Conservation (phyloP, 768 basidiomycete species). For the Kwoniella mangroviensis region DNA sequence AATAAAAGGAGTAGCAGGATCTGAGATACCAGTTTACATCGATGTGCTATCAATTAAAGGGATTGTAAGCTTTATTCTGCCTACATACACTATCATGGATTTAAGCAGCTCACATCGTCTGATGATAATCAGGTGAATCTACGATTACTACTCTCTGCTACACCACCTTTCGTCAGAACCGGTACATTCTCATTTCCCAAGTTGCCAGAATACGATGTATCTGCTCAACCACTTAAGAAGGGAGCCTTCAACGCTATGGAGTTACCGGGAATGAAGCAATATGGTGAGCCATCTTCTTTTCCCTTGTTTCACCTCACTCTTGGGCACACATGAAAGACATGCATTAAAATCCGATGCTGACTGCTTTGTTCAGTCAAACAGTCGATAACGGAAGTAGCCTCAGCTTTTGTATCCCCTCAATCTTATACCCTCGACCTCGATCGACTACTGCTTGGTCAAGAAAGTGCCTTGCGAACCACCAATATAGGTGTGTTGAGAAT, state of each 20-base stretch:
- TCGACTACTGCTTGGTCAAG: slow-evolving; percentile 54
- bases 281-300: slow-evolving; percentile 34
- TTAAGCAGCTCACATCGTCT: no score
- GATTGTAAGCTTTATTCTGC: slow-evolving; percentile 37
- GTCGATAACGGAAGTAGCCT: slow-evolving; percentile 52
- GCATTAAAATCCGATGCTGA: neutral
- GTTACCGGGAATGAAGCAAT: slow-evolving; percentile 54
- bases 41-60: slow-evolving; percentile 55
- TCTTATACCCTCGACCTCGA: slow-evolving; percentile 57
- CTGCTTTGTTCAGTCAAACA: slow-evolving; percentile 33
- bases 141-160: slow-evolving; percentile 54
- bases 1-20: slow-evolving; percentile 53
- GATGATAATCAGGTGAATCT: slow-evolving; percentile 42
- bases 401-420: slow-evolving; percentile 55
- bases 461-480: slow-evolving; percentile 47
- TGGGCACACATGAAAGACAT: neutral
- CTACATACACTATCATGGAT: no score
- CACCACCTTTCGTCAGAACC: slow-evolving; percentile 56
- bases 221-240: slow-evolving; percentile 54
- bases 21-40: slow-evolving; percentile 57
- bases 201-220: slow-evolving; percentile 56
- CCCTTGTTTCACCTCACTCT: no score
- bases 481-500: slow-evolving; percentile 56
- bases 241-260: slow-evolving; percentile 55
- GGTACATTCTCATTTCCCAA: slow-evolving; percentile 54